Base-by-base conservation (phyloP, 2,329 filamentous ascomycete genomes). In the Diaporthe nobilis region DNA sequence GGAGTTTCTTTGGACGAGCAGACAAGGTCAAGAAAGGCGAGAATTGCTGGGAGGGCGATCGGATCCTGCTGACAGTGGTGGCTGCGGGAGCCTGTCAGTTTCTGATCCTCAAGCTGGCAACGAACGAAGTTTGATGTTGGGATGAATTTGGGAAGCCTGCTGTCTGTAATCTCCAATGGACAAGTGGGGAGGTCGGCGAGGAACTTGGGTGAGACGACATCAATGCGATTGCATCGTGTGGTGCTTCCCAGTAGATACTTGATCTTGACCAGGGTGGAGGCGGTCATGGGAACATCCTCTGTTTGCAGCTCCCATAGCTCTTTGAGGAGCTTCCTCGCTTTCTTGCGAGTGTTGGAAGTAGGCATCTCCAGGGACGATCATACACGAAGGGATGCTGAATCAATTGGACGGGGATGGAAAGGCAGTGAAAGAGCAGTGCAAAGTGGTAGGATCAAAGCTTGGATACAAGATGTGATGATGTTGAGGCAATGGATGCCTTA, bases 81-180 rank as follows among this genome's bases (percentile, higher is more conserved):
- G 79, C 80, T 85, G 61, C 75, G 71, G 37, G 79, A 70, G 71
- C 86, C 79, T 80, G 84, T 82, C 76, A 86, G 80, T 60, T 79
- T 80, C 77, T 87, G 83, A 2, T 83, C 82, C 74, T 85, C 80
- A 39, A 86, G 81, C 76, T 87, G 86, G 49, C 85, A 86, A 47
- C 81, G 72, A 57, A 73, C 25, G 25, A 73, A 73, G 1, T 44
- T 37, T 7, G 71, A 73, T 25, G 71, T 73, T 61, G 71, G 71
- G 28, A 87, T 81, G 75, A 86, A 86, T 34, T 81, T 80, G 10
- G 85, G 83, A 53, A 78, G 58, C 2, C 72, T 61, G 60, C 68
- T 63, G 39, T 77, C 71, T n/a, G 57, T 67, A 20, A 77, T 63
- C 25, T 42, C 65, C 49, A 77, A 34, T 13, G 60, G 58, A 28